Conservation (phyloP, 345 rosid genomes). For the Psidium guajava region DNA sequence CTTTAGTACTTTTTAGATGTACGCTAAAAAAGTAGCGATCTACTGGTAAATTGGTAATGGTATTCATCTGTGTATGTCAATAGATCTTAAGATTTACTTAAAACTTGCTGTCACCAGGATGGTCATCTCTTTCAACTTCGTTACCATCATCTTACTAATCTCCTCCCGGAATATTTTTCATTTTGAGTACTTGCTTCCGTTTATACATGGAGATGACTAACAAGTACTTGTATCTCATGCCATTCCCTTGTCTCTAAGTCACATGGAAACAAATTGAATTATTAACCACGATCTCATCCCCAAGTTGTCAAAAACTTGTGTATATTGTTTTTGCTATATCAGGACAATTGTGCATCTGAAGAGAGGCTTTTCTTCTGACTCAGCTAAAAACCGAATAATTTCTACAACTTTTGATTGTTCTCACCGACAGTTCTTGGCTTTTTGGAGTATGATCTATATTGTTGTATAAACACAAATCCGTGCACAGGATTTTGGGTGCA, state of each 20-base stretch:
- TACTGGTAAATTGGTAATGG: not conserved
- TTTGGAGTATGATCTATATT: not conserved
- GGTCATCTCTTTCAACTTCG: not conserved
- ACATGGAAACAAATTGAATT: not conserved
- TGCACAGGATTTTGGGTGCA: not conserved
- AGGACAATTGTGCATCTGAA: not conserved
- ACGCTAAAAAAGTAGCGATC: not conserved
- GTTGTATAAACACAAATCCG: not conserved
- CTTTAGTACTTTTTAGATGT: not conserved
- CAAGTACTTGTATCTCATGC: slow-evolving; percentile 19
- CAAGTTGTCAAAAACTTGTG: not conserved
- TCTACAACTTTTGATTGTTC: not conserved
- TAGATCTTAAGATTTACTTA: not conserved
- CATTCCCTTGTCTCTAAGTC: not conserved
- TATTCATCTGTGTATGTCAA: not conserved
- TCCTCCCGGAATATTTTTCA: not conserved
- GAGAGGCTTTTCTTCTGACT: slow-evolving; percentile 67
- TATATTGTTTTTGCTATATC: not conserved
- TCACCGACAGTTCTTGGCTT: not conserved
- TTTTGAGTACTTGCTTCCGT: not conserved
- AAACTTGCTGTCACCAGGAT: not conserved
- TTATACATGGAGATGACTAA: not conserved
- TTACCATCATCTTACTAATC: not conserved
- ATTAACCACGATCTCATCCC: not conserved
- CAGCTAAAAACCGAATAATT: slow-evolving; percentile 37